These are phyloP conservation scores for Sporothrix dimorphospora DNA, from an alignment of 2,329 filamentous ascomycete species.

Conservation along the genomic window DNA sequence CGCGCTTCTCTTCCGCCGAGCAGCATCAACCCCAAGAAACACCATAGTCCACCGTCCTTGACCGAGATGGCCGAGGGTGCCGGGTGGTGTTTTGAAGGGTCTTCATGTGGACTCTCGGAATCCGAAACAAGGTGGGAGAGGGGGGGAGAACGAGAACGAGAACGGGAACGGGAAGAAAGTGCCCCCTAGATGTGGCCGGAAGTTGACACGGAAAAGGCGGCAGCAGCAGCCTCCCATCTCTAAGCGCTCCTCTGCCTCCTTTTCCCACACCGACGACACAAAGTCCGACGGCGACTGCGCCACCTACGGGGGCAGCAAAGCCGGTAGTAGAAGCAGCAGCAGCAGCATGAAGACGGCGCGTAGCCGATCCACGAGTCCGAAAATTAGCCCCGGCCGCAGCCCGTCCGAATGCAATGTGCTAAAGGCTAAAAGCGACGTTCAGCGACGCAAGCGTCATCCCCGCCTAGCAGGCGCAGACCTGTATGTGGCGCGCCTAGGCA, in stretches of 20 bases:
- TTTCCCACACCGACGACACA: not conserved
- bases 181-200: not conserved
- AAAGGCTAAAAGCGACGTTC: not conserved
- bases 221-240: not conserved
- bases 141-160: not conserved
- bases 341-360: not conserved
- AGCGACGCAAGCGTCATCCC: slow-evolving; percentile 38
- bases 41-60: not conserved
- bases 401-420: not conserved
- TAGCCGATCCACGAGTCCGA: not conserved
- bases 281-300: not conserved
- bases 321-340: not conserved
- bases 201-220: not conserved
- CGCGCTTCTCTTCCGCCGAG: not conserved
- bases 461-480: slow-evolving; percentile 54
- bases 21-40: not conserved
- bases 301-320: not conserved
- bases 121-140: not conserved
- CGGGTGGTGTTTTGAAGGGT: slow-evolving; percentile 7
- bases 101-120: not conserved
- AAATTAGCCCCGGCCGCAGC: not conserved
- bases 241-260: not conserved
- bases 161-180: not conserved
- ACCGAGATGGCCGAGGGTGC: not conserved
- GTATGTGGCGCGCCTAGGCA: slow-evolving; percentile 52